A percentile compares a stretch with the other conserved stretches of the same genome.
phyloP scores from a whole-genome alignment of 1,139 yeast species.

The Suhomyces yuchorum region DNA sequence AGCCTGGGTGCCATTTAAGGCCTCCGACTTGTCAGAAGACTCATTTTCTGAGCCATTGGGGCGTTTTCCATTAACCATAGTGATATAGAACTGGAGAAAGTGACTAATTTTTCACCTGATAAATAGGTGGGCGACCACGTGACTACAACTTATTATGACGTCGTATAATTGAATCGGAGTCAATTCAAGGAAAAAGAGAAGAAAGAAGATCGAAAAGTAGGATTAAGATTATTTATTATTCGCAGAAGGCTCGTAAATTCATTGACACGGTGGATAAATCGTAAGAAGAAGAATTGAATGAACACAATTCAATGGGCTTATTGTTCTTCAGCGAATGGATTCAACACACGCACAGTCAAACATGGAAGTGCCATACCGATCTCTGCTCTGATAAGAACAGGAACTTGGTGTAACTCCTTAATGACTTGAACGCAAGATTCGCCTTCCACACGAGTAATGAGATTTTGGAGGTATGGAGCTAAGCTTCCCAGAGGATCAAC shows the following conservation, averaged over 20 bases:
- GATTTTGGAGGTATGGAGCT: slow-evolving; percentile 56
- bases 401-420: slow-evolving; percentile 73
- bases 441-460: slow-evolving; percentile 63
- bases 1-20: slow-evolving; percentile 21
- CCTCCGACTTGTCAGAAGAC: not conserved
- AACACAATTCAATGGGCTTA: not conserved
- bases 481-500: slow-evolving; percentile 38
- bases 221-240: slow-evolving; percentile 3
- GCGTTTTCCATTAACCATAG: slow-evolving; percentile 7
- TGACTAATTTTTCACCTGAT: slow-evolving; percentile 6
- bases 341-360: slow-evolving; percentile 87
- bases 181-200: not conserved
- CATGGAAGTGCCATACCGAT: slow-evolving; percentile 96
- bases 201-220: not conserved
- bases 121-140: slow-evolving; percentile 5
- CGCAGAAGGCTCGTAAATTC: slow-evolving; percentile 7
- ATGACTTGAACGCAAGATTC: slow-evolving; percentile 74
- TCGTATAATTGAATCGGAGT: not conserved
- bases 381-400: slow-evolving; percentile 86
- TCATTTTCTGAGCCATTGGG: slow-evolving; percentile 2
- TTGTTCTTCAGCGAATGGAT: slow-evolving; percentile 60
- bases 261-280: not conserved
- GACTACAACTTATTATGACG: not conserved
- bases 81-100: not conserved
- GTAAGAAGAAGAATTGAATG: not conserved